phyloP scores from a whole-genome alignment of 148 eudicot species.

The Cornus controversa region DNA sequence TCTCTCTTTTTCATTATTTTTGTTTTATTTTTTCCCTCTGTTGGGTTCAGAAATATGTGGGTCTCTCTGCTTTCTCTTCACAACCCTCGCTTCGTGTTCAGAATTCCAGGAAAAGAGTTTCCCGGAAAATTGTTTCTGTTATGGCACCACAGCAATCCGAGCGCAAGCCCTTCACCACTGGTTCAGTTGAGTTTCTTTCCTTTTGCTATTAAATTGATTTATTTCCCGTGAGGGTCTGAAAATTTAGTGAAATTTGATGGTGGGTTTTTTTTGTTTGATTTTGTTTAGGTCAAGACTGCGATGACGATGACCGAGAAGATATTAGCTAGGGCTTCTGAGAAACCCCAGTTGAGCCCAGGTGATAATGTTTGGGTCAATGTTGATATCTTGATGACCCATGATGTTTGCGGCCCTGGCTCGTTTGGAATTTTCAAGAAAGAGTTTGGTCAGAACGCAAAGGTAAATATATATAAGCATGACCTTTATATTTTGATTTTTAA shows the following conservation, averaged over 20 bases:
- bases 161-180: constrained; percentile 61
- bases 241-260: neutral
- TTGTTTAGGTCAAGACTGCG: constrained; percentile 72
- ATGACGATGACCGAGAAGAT: constrained; percentile 98
- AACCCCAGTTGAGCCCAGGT: constrained; percentile 66
- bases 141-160: constrained; percentile 69
- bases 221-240: neutral
- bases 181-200: constrained; percentile 49
- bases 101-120: constrained; percentile 30
- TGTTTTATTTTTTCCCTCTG: neutral
- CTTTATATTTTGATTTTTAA: neutral
- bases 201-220: constrained; percentile 1
- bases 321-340: constrained; percentile 80
- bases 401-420: constrained; percentile 94
- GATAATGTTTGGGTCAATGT: constrained; percentile 96
- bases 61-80: constrained; percentile 48
- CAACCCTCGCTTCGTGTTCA: constrained; percentile 23
- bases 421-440: constrained; percentile 87
- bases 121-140: constrained; percentile 54
- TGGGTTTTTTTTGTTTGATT: neutral
- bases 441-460: constrained; percentile 92
- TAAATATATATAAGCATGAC: constrained; percentile 40
- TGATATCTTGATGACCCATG: constrained; percentile 96
- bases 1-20: neutral
- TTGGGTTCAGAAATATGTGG: constrained; percentile 43